Evolutionary conservation across 768 basidiomycete genomes (phyloP), one percentile per base, ranked within the genome.

Genomic region (Coprinopsis strossmayeri): DNA sequence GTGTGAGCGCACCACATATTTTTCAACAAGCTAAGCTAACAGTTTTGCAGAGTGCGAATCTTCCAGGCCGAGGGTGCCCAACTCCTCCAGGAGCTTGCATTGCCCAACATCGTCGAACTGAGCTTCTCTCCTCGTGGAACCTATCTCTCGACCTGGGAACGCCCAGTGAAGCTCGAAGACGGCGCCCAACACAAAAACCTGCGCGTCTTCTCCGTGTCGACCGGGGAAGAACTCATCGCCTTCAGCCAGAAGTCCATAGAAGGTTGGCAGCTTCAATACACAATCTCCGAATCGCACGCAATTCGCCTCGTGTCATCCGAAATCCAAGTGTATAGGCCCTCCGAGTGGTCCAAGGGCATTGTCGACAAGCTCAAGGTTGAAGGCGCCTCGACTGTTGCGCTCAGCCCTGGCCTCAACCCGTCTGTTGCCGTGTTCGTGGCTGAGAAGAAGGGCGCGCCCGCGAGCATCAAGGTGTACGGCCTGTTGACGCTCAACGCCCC

Each of bases 371-470:
- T 94, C 50, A 83, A 74, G 58, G 78, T 91, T 17, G 92, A 95
- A 58, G 87, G 88, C 18, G 81, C 89, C n/a, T 81, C 85, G 0
- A 79, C 72, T 57, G 73, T 91, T 38, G 72, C 79, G 2, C 70
- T 94, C 52, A 90, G 90, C 57, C 89, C 89, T 7, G 91, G 92
- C 5, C 67, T 85, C 58, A 91, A 91, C 65, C 87, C 91, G 5
- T 84, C 81, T 5, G 64, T 99, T n/a, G 95, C 94, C 3, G 78
- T 95, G 10, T 99, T 97, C 62, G 73, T 94, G 32, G 87, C 82
- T 0, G 95, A 98, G 76, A 92, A 92, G 74, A 96, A 96, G 76
- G 95, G 94, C 41, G 80, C 83, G 10, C 95, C 95, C 2, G 94
- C 91, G 0, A 84, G 77, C 56, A 77, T 98, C 64, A 86, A 84